phyloP scores from a whole-genome alignment of 129 eudicot genomes.

The Artemisia tridentata region DNA sequence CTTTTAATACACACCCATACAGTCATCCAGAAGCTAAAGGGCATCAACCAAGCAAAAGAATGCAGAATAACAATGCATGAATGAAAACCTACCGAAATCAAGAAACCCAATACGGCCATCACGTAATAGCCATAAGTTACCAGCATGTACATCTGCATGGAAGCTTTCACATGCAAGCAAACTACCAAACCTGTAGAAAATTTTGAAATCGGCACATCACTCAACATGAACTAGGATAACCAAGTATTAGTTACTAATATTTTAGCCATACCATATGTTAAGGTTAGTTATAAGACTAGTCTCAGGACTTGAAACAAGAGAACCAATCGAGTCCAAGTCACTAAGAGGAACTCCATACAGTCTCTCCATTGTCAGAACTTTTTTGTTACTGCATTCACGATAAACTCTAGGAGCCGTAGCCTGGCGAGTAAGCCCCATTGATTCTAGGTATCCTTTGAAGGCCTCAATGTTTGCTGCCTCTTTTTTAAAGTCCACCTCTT shows the following conservation, averaged over 20 bases:
- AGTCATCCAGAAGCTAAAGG: constrained; percentile 15
- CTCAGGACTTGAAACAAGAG: constrained; percentile 85
- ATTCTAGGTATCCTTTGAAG: too few species aligned
- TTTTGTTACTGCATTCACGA: too few species aligned
- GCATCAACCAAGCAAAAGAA: constrained; percentile 7
- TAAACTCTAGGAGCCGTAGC: too few species aligned
- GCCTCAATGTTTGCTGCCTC: too few species aligned
- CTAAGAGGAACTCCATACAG: too few species aligned
- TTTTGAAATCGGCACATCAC: constrained; percentile 8
- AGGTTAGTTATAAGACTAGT: constrained; percentile 92
- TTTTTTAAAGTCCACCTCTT: too few species aligned
- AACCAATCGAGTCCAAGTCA: too few species aligned
- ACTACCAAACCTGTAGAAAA: constrained; percentile 84
- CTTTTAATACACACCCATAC: constrained; percentile 4
- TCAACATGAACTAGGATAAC: not conserved
- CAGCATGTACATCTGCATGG: constrained; percentile 99
- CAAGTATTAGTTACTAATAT: constrained; percentile 4
- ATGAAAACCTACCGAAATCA: constrained; percentile 69
- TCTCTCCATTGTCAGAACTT: too few species aligned
- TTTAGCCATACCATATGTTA: constrained; percentile 77
- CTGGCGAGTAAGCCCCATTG: too few species aligned
- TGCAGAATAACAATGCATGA: not conserved
- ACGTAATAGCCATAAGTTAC: constrained; percentile 89
- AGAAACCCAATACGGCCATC: constrained; percentile 98
- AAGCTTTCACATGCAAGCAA: too few species aligned